Evolutionary conservation across 2,329 filamentous ascomycete genomes (phyloP).

Genomic region (Ophiostoma pallidulum): DNA sequence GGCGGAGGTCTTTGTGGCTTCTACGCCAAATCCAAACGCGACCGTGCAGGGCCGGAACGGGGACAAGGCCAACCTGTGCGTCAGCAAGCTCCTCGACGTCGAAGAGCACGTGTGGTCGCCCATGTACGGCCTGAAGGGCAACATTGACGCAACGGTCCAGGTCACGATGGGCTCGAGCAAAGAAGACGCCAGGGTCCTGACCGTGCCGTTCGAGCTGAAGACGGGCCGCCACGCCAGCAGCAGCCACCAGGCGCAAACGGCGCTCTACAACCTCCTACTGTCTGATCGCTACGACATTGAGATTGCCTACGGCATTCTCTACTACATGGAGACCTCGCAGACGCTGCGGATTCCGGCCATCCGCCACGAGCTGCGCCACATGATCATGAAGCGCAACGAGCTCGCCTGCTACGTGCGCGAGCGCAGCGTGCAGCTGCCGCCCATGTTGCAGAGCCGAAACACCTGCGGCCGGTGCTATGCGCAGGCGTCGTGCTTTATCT

Average conservation of each 20-base stretch:
- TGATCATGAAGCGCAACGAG: constrained; percentile 93
- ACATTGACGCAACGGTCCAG: constrained; percentile 94
- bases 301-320: constrained; percentile 80
- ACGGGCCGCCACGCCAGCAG: constrained; percentile 78
- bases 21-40: constrained; percentile 59
- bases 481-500: constrained; percentile 82
- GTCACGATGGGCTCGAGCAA: constrained; percentile 61
- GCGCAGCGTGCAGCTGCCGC: constrained; percentile 67
- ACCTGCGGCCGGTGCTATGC: constrained; percentile 85
- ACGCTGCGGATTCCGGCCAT: constrained; percentile 79
- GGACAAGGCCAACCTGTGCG: constrained; percentile 66
- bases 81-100: constrained; percentile 90
- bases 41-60: constrained; percentile 71
- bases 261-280: constrained; percentile 82
- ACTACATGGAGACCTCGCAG: constrained; percentile 87
- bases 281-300: constrained; percentile 94
- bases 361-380: constrained; percentile 80
- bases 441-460: constrained; percentile 74
- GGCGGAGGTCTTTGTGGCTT: constrained; percentile 71
- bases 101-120: constrained; percentile 99
- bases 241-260: constrained; percentile 85
- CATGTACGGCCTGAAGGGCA: constrained; percentile 93
- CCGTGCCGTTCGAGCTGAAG: constrained; percentile 91
- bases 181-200: constrained; percentile 49
- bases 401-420: constrained; percentile 78